Conservation (phyloP, 805 yeast genomes). For the Suhomyces emberorum region DNA sequence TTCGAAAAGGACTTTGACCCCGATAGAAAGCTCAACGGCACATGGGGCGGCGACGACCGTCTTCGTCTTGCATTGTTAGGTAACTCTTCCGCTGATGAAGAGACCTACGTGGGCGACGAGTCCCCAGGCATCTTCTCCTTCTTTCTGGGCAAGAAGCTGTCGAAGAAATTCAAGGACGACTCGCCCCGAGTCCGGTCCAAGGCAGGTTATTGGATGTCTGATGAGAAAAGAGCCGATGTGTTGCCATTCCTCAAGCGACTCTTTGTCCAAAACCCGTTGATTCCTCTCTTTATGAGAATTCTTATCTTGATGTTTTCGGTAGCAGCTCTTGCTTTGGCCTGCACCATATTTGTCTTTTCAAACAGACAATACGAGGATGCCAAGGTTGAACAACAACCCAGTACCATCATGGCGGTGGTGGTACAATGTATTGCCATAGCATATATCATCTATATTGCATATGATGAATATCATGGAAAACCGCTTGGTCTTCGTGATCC, state of each 20-base stretch:
- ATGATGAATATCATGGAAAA: slow-evolving; percentile 88
- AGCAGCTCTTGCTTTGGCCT: slow-evolving; percentile 71
- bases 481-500: slow-evolving; percentile 91
- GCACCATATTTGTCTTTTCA: slow-evolving; percentile 48
- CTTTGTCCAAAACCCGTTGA: slow-evolving; percentile 70
- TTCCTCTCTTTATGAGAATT: slow-evolving; percentile 71
- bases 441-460: slow-evolving; percentile 77
- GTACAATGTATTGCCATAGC: slow-evolving; percentile 77
- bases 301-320: slow-evolving; percentile 50
- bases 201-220: slow-evolving; percentile 69
- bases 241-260: slow-evolving; percentile 57
- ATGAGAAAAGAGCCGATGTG: slow-evolving; percentile 60
- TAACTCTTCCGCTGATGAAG: slow-evolving; percentile 27
- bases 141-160: background rate
- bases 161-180: slow-evolving; percentile 4
- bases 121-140: background rate
- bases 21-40: slow-evolving; percentile 43
- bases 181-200: slow-evolving; percentile 39
- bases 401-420: slow-evolving; percentile 88
- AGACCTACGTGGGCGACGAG: slow-evolving; percentile 15
- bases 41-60: slow-evolving; percentile 74
- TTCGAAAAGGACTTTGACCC: slow-evolving; percentile 13
- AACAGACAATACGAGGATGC: slow-evolving; percentile 28
- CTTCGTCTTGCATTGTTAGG: slow-evolving; percentile 52
- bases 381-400: slow-evolving; percentile 68